Evolutionary conservation across 2,329 filamentous ascomycete species (phyloP).

Genomic region (Penicillium sp.): DNA sequence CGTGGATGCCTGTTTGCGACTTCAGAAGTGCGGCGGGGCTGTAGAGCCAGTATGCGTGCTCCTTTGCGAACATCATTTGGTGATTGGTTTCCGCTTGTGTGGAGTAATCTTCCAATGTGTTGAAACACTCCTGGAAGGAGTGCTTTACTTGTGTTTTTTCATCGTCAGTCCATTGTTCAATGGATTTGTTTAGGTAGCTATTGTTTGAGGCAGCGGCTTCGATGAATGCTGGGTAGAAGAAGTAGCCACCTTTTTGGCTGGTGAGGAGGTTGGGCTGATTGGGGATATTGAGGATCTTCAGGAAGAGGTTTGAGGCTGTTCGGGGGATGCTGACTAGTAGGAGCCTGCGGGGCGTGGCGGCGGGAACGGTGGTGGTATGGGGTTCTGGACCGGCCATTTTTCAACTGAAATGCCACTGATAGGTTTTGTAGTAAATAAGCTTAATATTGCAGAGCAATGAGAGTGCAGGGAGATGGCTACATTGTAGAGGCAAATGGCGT

Average conservation of each 20-base stretch:
- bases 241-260: constrained; percentile 19
- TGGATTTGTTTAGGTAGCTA: constrained; percentile 16
- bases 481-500: constrained; percentile 10
- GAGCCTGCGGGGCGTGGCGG: constrained; percentile 1
- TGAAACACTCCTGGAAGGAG: constrained; percentile 28
- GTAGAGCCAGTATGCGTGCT: constrained; percentile 34
- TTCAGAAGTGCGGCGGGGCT: constrained; percentile 22
- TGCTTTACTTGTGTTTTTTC: constrained; percentile 23
- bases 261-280: constrained; percentile 19
- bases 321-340: constrained; percentile 17
- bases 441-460: constrained; percentile 10
- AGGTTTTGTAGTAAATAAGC: constrained; percentile 4
- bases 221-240: constrained; percentile 14
- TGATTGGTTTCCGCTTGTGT: constrained; percentile 20
- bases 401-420: background rate
- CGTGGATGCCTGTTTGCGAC: constrained; percentile 7
- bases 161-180: constrained; percentile 29
- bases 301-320: constrained; percentile 22
- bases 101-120: constrained; percentile 27
- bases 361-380: background rate
- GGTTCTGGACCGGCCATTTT: background rate
- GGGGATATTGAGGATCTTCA: constrained; percentile 19
- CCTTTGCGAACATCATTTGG: constrained; percentile 38
- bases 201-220: background rate
- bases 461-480: constrained; percentile 2